Conservation (phyloP, 208 protist genomes). For the Leishmania arabica region DNA sequence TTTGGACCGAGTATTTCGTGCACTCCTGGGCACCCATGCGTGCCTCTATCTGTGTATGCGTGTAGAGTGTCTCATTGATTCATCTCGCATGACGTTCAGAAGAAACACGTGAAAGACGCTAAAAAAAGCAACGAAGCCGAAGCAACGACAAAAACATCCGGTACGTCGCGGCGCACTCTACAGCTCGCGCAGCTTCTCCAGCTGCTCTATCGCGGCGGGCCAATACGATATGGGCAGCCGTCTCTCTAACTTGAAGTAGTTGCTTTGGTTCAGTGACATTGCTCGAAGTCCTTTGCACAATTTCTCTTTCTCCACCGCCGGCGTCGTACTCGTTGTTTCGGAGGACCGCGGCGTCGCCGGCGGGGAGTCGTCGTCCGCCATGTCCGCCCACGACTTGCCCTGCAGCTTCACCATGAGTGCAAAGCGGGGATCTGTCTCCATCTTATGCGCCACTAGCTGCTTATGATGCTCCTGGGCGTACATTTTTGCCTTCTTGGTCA, state of each 20-base stretch:
- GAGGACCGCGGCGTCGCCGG: constrained; percentile 28
- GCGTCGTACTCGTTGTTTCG: constrained; percentile 38
- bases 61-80: background rate
- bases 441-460: constrained; percentile 45
- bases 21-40: background rate
- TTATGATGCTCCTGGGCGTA: constrained; percentile 67
- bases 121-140: background rate
- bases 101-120: background rate
- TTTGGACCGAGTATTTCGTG: background rate
- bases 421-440: constrained; percentile 35
- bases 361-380: constrained; percentile 37
- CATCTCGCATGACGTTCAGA: background rate
- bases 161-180: background rate
- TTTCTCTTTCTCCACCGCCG: constrained; percentile 69
- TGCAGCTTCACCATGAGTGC: constrained; percentile 33
- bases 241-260: constrained; percentile 68
- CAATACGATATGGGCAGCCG: constrained; percentile 79
- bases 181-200: constrained; percentile 38
- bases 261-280: constrained; percentile 28
- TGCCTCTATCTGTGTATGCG: background rate
- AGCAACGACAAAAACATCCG: background rate
- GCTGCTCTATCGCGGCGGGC: constrained; percentile 58
- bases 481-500: constrained; percentile 72
- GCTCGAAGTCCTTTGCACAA: constrained; percentile 62
- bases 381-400: constrained; percentile 53